Conservation (phyloP, 345 rosid species). For the Aquilaria malaccensis region DNA sequence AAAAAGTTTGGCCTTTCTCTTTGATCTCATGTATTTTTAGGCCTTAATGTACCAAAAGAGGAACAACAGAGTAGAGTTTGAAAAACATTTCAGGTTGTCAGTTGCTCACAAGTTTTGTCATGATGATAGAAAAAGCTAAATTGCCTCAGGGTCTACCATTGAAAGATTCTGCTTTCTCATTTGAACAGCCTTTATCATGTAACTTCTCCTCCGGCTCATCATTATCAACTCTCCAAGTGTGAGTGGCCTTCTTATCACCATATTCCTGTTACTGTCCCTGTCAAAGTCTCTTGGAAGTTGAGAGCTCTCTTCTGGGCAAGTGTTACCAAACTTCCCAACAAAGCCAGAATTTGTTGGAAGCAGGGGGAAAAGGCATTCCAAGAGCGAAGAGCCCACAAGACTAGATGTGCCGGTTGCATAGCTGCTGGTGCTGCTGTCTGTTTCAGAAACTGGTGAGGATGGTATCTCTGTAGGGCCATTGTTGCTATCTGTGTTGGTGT, state of each 20-base stretch:
- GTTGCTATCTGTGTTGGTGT: slow-evolving; percentile 16
- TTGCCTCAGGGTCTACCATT: slow-evolving; percentile 34
- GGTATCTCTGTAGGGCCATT: slow-evolving; percentile 23
- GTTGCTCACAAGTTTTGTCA: neutral
- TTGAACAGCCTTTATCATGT: slow-evolving; percentile 52
- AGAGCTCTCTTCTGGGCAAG: slow-evolving; percentile 15
- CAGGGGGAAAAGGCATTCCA: slow-evolving; percentile 83
- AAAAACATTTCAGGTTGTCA: neutral
- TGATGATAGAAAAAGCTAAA: slow-evolving; percentile 8
- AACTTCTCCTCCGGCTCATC: slow-evolving; percentile 76
- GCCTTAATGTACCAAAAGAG: neutral
- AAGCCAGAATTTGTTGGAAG: slow-evolving; percentile 41
- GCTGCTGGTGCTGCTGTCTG: slow-evolving; percentile 60
- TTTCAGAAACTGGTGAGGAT: slow-evolving; percentile 52
- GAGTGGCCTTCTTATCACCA: slow-evolving; percentile 33
- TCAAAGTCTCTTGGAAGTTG: slow-evolving; percentile 17
- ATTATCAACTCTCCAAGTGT: slow-evolving; percentile 83
- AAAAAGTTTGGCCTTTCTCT: neutral
- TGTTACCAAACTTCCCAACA: slow-evolving; percentile 19
- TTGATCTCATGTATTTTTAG: neutral
- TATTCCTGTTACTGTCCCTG: slow-evolving; percentile 16
- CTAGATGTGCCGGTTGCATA: slow-evolving; percentile 56
- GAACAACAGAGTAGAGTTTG: neutral
- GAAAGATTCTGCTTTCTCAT: slow-evolving; percentile 42
- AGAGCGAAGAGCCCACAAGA: slow-evolving; percentile 63